Evolutionary conservation across 768 basidiomycete genomes (phyloP), one percentile per base, ranked within the genome.

Genomic region (Hysterangium stoloniferum): DNA sequence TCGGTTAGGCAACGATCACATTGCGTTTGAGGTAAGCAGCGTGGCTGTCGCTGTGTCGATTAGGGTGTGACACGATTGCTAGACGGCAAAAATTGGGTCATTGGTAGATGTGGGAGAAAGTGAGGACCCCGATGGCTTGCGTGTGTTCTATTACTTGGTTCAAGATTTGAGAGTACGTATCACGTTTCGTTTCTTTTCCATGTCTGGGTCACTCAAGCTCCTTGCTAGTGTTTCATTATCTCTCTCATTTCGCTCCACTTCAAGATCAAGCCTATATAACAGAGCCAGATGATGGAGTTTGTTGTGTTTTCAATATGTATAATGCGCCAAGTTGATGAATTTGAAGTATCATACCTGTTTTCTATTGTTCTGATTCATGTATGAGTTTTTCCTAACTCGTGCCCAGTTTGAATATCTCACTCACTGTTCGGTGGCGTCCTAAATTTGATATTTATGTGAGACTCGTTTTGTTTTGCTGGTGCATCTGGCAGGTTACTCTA

Each of bases 71-170:
- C 28, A 4, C 19, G 28, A n/a, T 20, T 50, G 28, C 12, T 54
- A 98, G 95, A 98, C 96, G 4, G 92, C 95, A 31, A 99, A 99
- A 74, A 95, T 99, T 37, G 96, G 96, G 19, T 88, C 93, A 8
- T 68, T 99, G 34, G 92, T 95, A 38, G 96, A 99, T 58, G 95
- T 98, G 41, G 88, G 93, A 59, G 93, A 96, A 62, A 93, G 89
- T 47, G 87, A 95, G 62, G 96, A 99, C 61, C 94, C 96, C 0
- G 96, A 99, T 61, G 96, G 96, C 1, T 77, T 99, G 32, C 82
- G 95, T 11, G 93, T 97, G 48, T 98, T 98, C 67, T 99, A 99
- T 68, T 99, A 98, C 65, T 79, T 99, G 24, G 91, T 99, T 4
- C 96, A 99, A 68, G 96, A 99, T 67, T 72, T 99, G 61, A 96